Evolutionary conservation across 768 basidiomycete genomes (phyloP).

Genomic region (Lyophyllum decastes): DNA sequence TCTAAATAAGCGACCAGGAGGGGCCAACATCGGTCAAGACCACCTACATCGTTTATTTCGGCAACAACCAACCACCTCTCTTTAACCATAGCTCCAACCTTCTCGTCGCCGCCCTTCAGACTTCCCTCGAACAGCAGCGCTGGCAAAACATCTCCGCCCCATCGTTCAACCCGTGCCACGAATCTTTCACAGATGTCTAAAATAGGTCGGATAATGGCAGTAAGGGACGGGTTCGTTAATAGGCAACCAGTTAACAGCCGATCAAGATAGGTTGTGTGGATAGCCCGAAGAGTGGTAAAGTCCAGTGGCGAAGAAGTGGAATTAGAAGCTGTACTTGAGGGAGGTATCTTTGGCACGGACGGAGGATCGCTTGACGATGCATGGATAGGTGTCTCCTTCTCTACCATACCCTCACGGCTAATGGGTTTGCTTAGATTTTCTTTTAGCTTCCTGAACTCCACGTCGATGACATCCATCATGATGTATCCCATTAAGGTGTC

Average conservation of each 20-base stretch:
- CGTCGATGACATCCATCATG: conserved; percentile 88
- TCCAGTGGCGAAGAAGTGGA: conserved; percentile 55
- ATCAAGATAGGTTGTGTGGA: conserved; percentile 82
- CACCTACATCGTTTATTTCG: conserved; percentile 75
- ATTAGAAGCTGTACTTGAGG: conserved; percentile 27
- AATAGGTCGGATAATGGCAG: conserved; percentile 66
- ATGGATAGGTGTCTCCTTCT: neutral
- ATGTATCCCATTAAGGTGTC: conserved; percentile 83
- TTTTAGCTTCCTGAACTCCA: conserved; percentile 76
- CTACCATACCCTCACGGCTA: neutral
- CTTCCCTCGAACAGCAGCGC: conserved; percentile 83
- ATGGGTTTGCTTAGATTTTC: conserved; percentile 44
- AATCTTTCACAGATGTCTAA: conserved; percentile 85
- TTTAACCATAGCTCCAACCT: conserved; percentile 71
- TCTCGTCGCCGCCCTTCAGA: conserved; percentile 54
- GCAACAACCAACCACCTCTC: conserved; percentile 69
- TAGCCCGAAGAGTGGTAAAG: conserved; percentile 81
- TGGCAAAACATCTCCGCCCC: conserved; percentile 90
- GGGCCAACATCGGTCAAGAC: neutral
- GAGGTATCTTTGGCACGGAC: conserved; percentile 10
- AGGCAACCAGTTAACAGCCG: conserved; percentile 79
- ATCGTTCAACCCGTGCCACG: conserved; percentile 85
- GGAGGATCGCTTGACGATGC: neutral
- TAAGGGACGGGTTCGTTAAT: conserved; percentile 64
- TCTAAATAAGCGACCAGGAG: neutral